phyloP scores from a whole-genome alignment of 2,329 filamentous ascomycete genomes.

The Penicillium brevicompactum region DNA sequence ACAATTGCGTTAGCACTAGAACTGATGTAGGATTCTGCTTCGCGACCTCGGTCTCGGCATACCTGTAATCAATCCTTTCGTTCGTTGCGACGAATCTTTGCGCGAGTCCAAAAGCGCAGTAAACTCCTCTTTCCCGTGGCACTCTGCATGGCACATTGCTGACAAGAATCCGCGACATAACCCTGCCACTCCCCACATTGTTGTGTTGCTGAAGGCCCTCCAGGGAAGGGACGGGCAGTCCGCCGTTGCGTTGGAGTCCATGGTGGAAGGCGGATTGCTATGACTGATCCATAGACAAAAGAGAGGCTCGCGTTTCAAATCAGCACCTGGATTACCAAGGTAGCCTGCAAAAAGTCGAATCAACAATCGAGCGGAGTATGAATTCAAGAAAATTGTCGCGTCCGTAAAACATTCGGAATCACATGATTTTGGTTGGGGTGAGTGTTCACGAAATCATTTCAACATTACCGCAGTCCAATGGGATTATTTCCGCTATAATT shows the following conservation, averaged over 20 bases:
- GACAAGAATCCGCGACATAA: constrained; percentile 75
- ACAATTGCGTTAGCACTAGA: constrained; percentile 5
- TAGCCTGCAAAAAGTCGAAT: constrained; percentile 8
- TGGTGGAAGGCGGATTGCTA: constrained; percentile 32
- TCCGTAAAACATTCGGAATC: constrained; percentile 21
- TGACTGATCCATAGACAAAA: constrained; percentile 26
- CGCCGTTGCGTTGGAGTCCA: constrained; percentile 45
- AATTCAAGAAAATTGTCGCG: constrained; percentile 9
- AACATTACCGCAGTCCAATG: background rate
- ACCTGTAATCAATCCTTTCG: constrained; percentile 83
- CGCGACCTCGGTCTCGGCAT: constrained; percentile 17
- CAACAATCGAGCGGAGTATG: constrained; percentile 5
- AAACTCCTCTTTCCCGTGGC: constrained; percentile 75
- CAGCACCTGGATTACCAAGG: constrained; percentile 6
- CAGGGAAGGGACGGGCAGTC: constrained; percentile 55
- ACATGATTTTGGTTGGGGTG: constrained; percentile 26
- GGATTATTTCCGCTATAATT: background rate
- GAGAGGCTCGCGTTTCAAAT: constrained; percentile 3
- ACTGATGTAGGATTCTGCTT: background rate
- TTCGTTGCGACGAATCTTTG: constrained; percentile 64
- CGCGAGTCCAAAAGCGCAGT: constrained; percentile 74
- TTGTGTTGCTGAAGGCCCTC: constrained; percentile 71
- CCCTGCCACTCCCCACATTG: constrained; percentile 73
- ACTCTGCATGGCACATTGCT: constrained; percentile 72
- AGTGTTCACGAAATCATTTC: constrained; percentile 1